A percentile compares a stretch with the other conserved stretches of the same genome.
These are phyloP conservation scores for Tulasnella sp. DNA, from an alignment of 768 basidiomycete genomes.

Conservation along the genomic window DNA sequence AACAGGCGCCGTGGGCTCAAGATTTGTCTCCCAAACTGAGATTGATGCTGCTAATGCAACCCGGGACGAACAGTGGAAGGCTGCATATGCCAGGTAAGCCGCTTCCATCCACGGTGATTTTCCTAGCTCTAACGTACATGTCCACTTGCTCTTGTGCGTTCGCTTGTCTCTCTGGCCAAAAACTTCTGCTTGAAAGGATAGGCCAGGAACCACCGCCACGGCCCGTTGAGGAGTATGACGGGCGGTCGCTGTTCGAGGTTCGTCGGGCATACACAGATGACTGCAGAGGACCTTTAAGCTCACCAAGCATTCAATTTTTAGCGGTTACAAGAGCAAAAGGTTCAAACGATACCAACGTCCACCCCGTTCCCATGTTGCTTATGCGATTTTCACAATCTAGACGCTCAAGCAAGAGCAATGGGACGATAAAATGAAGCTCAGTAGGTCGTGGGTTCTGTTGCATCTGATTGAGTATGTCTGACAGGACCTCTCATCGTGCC, in stretches of 20 bases:
- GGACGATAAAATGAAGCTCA: slow-evolving; percentile 84
- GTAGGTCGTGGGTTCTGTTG: slow-evolving; percentile 29
- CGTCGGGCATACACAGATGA: slow-evolving; percentile 36
- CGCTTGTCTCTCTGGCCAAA: background rate
- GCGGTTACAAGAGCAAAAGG: slow-evolving; percentile 89
- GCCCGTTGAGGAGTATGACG: slow-evolving; percentile 77
- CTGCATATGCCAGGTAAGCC: slow-evolving; percentile 72
- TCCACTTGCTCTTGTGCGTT: slow-evolving; percentile 16
- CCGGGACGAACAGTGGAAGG: slow-evolving; percentile 83
- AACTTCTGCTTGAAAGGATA: slow-evolving; percentile 44
- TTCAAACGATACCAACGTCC: slow-evolving; percentile 37
- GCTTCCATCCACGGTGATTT: background rate
- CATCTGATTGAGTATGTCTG: background rate
- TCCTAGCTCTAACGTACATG: slow-evolving; percentile 11
- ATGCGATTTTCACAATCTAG: slow-evolving; percentile 40
- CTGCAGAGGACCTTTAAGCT: slow-evolving; percentile 11
- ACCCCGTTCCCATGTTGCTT: slow-evolving; percentile 10
- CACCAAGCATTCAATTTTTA: slow-evolving; percentile 36
- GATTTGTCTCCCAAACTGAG: slow-evolving; percentile 77
- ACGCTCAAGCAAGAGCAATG: slow-evolving; percentile 90
- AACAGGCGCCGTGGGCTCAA: slow-evolving; percentile 68
- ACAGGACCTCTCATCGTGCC: slow-evolving; percentile 22
- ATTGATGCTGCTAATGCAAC: slow-evolving; percentile 65
- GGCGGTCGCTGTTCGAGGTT: slow-evolving; percentile 85
- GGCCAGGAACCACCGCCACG: slow-evolving; percentile 80